Evolutionary conservation across 2,329 filamentous ascomycete species (phyloP).

Genomic region (Sarocladium brachiariae): DNA sequence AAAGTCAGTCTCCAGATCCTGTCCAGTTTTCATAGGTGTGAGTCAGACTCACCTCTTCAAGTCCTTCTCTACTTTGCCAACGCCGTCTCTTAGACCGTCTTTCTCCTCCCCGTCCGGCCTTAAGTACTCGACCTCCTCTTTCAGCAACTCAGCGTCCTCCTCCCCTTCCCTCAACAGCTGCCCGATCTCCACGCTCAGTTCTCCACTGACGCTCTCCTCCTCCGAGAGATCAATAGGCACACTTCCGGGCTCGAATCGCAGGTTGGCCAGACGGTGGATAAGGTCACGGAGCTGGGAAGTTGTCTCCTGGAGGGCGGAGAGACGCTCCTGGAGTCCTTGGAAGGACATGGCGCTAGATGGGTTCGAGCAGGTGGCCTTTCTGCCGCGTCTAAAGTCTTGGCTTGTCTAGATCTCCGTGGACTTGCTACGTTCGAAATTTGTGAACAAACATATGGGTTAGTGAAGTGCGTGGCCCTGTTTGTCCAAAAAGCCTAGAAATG

Average conservation of each 20-base stretch:
- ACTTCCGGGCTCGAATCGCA: conserved; percentile 53
- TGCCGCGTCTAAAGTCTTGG: no score
- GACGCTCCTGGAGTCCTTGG: conserved; percentile 55
- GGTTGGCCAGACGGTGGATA: conserved; percentile 50
- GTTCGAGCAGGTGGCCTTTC: no score
- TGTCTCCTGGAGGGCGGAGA: conserved; percentile 53
- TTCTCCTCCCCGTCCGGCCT: conserved; percentile 50
- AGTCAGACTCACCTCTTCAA: conserved; percentile 52
- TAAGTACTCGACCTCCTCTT: conserved; percentile 70
- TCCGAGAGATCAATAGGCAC: conserved; percentile 42
- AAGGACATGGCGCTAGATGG: conserved; percentile 39
- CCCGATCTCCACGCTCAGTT: conserved; percentile 75
- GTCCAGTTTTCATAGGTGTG: background rate
- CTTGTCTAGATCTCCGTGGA: no score
- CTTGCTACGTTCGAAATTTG: no score
- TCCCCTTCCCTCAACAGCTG: conserved; percentile 70
- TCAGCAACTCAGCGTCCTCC: conserved; percentile 74
- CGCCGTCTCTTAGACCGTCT: conserved; percentile 57
- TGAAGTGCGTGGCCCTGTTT: no score
- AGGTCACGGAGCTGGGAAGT: conserved; percentile 51
- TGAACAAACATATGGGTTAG: no score
- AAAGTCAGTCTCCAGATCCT: background rate
- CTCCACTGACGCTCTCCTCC: conserved; percentile 50
- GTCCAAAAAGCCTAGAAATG: conserved; percentile 1
- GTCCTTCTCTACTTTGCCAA: conserved; percentile 62